phyloP scores from a whole-genome alignment of 2,329 filamentous ascomycete genomes.

The Pseudogymnoascus sp. region DNA sequence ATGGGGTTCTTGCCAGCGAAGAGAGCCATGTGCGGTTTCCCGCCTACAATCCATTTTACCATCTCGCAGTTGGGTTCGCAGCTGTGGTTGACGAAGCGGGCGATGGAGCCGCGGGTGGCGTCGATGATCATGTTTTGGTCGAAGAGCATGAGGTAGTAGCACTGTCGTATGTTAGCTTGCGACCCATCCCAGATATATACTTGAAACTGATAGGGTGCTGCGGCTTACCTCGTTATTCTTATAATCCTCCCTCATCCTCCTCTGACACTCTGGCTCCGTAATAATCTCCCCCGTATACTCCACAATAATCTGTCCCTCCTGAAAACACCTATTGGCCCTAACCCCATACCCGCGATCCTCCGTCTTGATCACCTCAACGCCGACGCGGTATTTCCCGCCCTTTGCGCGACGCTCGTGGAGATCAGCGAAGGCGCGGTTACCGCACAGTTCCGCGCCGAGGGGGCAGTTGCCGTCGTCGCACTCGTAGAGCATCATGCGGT shows the following conservation, averaged over 20 bases:
- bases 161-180: conserved; percentile 44
- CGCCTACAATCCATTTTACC: conserved; percentile 95
- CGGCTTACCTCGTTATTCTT: conserved; percentile 77
- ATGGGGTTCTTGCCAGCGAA: conserved; percentile 88
- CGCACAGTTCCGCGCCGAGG: conserved; percentile 64
- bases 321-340: conserved; percentile 80
- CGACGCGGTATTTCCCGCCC: conserved; percentile 81
- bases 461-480: conserved; percentile 88
- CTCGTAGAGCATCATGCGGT: conserved; percentile 95
- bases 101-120: conserved; percentile 89
- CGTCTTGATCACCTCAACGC: conserved; percentile 93
- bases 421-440: conserved; percentile 80
- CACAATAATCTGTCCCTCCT: conserved; percentile 90
- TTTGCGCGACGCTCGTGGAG: conserved; percentile 67
- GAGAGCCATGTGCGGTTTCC: conserved; percentile 90
- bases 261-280: conserved; percentile 86
- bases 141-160: conserved; percentile 98
- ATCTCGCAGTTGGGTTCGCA: conserved; percentile 95
- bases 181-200: conserved; percentile 12
- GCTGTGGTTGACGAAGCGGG: conserved; percentile 96
- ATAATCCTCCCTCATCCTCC: conserved; percentile 87
- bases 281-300: conserved; percentile 98
- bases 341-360: conserved; percentile 83
- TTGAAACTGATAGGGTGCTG: not conserved
- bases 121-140: conserved; percentile 99